Conservation (phyloP, 306 rosid genomes). For the Erythrophleum fordii region DNA sequence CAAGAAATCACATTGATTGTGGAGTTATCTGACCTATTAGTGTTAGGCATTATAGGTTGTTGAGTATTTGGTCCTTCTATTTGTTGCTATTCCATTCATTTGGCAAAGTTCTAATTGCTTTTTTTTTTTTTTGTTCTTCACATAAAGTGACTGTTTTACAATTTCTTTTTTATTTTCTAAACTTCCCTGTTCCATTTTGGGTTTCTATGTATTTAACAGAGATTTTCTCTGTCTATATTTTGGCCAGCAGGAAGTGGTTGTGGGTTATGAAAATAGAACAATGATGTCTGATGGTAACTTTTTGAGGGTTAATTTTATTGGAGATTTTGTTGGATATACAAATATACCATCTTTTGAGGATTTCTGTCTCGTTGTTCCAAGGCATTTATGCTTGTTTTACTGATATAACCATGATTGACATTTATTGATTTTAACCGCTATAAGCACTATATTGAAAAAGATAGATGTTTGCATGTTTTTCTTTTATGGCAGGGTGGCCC, state of each 20-base stretch:
- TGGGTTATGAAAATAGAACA: conserved; percentile 88
- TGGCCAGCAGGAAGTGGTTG: conserved; percentile 66
- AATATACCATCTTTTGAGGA: conserved; percentile 87
- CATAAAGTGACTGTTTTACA: not conserved
- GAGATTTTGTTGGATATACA: conserved; percentile 89
- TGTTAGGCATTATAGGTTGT: not conserved
- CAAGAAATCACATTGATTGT: not conserved
- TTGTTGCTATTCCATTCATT: conserved; percentile 7
- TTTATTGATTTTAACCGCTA: conserved; percentile 12
- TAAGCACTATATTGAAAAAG: conserved; percentile 5
- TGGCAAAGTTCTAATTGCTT: not conserved
- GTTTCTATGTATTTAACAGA: conserved; percentile 15
- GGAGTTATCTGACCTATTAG: not conserved
- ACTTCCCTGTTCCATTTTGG: not conserved
- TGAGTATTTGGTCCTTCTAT: not conserved
- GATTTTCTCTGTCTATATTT: conserved; percentile 28
- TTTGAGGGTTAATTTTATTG: conserved; percentile 78
- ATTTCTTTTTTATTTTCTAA: not conserved
- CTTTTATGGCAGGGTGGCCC: conserved; percentile 62
- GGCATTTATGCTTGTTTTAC: conserved; percentile 62
- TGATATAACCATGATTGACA: conserved; percentile 4
- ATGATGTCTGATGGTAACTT: conserved; percentile 72
- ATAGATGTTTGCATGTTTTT: conserved; percentile 20
- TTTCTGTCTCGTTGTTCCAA: conserved; percentile 84
- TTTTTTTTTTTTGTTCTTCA: conserved; percentile 3